phyloP scores from a whole-genome alignment of 768 basidiomycete genomes.

The Auricularia heimuer region DNA sequence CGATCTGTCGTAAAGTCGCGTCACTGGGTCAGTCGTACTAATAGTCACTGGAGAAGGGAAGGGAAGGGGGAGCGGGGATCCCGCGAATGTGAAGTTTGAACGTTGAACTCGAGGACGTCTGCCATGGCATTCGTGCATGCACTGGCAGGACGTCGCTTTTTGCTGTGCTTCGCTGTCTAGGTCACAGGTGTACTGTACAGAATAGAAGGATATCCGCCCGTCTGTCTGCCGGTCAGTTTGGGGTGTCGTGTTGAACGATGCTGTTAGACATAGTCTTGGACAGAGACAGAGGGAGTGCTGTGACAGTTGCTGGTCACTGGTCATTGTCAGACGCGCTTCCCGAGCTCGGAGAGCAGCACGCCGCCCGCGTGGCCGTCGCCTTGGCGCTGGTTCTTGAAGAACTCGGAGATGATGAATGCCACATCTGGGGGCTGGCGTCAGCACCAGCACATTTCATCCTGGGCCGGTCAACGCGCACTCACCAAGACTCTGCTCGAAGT shows the following conservation, averaged over 20 bases:
- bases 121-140: too few relatives aligned
- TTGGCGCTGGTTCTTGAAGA: conserved; percentile 59
- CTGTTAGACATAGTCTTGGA: not conserved
- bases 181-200: too few relatives aligned
- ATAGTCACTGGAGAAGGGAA: too few relatives aligned
- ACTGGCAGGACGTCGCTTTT: too few relatives aligned
- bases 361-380: conserved; percentile 15
- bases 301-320: too few relatives aligned
- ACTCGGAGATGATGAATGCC: conserved; percentile 76
- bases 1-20: conserved; percentile 59
- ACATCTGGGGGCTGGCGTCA: conserved; percentile 39
- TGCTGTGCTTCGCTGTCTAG: too few relatives aligned
- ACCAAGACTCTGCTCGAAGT: conserved; percentile 94
- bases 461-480: conserved; percentile 15
- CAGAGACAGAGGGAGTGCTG: not conserved
- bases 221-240: too few relatives aligned
- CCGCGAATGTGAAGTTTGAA: too few relatives aligned
- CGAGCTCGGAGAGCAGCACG: not conserved
- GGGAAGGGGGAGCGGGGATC: too few relatives aligned
- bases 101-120: too few relatives aligned
- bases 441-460: not conserved
- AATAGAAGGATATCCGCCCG: too few relatives aligned
- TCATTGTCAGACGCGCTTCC: not conserved
- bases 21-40: not conserved
- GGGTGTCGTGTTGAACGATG: too few relatives aligned